These are phyloP conservation scores for Quercus aquifolioides DNA, from an alignment of 306 rosid species.

Conservation along the genomic window DNA sequence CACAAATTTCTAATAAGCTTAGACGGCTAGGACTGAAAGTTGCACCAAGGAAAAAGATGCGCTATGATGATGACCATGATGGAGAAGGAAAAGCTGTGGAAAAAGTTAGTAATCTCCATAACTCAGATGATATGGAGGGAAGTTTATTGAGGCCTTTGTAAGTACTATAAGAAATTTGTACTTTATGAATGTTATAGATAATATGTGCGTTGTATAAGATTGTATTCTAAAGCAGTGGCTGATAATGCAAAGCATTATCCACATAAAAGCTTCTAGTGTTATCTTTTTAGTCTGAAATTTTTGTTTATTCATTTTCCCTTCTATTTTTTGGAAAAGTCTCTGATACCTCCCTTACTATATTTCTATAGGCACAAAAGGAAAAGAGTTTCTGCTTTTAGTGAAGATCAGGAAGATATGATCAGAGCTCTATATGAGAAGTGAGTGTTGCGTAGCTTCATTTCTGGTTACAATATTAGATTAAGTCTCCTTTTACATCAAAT, in stretches of 20 bases:
- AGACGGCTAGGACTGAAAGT: slow-evolving; percentile 60
- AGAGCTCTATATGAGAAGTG: slow-evolving; percentile 76
- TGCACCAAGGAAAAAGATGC: slow-evolving; percentile 46
- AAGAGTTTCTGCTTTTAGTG: slow-evolving; percentile 59
- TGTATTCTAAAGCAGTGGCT: background rate
- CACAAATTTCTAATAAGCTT: slow-evolving; percentile 68
- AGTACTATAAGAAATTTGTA: slow-evolving; percentile 29
- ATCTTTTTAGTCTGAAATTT: background rate
- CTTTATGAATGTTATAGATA: slow-evolving; percentile 17
- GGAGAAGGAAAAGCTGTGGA: slow-evolving; percentile 26
- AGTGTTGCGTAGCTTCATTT: slow-evolving; percentile 43
- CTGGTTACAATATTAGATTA: slow-evolving; percentile 11
- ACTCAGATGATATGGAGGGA: slow-evolving; percentile 37
- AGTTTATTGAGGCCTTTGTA: slow-evolving; percentile 42
- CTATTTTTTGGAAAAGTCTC: background rate
- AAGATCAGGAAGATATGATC: slow-evolving; percentile 72
- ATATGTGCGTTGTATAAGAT: background rate
- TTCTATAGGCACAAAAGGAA: slow-evolving; percentile 58
- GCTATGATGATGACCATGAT: slow-evolving; percentile 24
- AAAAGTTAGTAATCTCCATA: slow-evolving; percentile 14
- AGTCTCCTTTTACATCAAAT: slow-evolving; percentile 5
- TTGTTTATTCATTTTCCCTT: background rate
- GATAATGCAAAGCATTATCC: background rate
- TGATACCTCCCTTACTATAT: slow-evolving; percentile 7
- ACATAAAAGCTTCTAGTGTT: background rate